Percentiles rank a stretch among this genome's conserved stretches.
These are phyloP conservation scores for Penicillium olsonii DNA, from an alignment of 2,329 filamentous ascomycete genomes.

Conservation along the genomic window DNA sequence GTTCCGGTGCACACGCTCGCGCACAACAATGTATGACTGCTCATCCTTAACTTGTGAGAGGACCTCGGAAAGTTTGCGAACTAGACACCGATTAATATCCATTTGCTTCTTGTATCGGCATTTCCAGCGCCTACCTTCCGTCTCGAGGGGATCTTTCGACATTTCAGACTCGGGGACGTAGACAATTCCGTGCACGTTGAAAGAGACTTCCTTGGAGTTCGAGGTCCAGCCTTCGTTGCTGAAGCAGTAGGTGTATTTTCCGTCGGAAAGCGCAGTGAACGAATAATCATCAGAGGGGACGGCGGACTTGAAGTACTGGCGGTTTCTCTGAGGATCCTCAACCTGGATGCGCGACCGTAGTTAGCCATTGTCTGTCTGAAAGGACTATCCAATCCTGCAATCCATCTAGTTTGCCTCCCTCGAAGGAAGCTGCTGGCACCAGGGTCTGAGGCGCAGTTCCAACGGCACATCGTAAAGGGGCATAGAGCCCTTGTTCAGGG, in stretches of 20 bases:
- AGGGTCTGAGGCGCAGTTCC: not conserved
- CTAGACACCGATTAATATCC: conserved; percentile 46
- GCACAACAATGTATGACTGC: conserved; percentile 92
- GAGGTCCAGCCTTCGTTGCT: conserved; percentile 98
- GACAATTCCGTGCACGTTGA: conserved; percentile 98
- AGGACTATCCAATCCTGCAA: not conserved
- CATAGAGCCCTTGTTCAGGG: not conserved
- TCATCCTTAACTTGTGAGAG: conserved; percentile 94
- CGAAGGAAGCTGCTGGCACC: not conserved
- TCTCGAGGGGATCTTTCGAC: conserved; percentile 83
- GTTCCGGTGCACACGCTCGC: conserved; percentile 95
- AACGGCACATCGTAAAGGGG: not conserved
- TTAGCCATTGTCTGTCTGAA: conserved; percentile 12
- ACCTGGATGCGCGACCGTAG: conserved; percentile 55
- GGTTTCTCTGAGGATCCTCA: conserved; percentile 72
- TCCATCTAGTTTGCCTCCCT: not conserved
- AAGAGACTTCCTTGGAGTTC: conserved; percentile 95
- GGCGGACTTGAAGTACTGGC: conserved; percentile 76
- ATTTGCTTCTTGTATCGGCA: not conserved
- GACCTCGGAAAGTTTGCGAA: conserved; percentile 79
- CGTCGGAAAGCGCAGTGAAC: conserved; percentile 81
- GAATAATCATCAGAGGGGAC: conserved; percentile 91
- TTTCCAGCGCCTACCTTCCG: conserved; percentile 66
- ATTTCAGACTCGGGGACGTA: conserved; percentile 89
- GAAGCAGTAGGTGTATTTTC: conserved; percentile 95